Evolutionary conservation across 768 basidiomycete genomes (phyloP).

Genomic region (Amanita molliuscula): DNA sequence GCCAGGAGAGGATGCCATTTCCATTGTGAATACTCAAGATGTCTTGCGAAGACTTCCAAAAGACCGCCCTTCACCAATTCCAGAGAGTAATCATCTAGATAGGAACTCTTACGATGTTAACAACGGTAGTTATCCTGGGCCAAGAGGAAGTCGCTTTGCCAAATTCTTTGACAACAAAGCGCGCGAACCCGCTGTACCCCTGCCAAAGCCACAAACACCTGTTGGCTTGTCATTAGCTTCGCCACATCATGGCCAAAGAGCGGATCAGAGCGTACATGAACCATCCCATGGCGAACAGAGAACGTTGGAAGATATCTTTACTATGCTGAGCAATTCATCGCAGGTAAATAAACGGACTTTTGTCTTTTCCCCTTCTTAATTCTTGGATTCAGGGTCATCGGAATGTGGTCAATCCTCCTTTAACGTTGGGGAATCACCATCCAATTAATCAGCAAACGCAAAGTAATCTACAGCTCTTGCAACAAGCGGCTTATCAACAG

Average conservation of each 20-base stretch:
- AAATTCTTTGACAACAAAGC: constrained; percentile 80
- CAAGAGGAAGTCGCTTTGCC: constrained; percentile 76
- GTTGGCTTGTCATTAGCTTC: constrained; percentile 34
- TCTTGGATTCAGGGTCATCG: constrained; percentile 19
- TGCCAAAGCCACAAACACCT: constrained; percentile 27
- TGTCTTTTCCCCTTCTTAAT: constrained; percentile 1
- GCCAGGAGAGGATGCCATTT: constrained; percentile 13
- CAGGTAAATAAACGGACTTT: constrained; percentile 38
- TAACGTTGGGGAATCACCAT: constrained; percentile 17
- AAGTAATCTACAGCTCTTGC: constrained; percentile 26
- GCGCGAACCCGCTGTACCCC: constrained; percentile 26
- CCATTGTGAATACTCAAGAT: constrained; percentile 4
- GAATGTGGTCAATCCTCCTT: constrained; percentile 15
- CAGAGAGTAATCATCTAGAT: constrained; percentile 1
- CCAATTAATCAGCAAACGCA: constrained; percentile 26
- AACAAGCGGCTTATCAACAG: constrained; percentile 32
- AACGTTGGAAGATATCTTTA: constrained; percentile 72
- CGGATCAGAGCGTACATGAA: constrained; percentile 31
- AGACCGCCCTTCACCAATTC: constrained; percentile 10
- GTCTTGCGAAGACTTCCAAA: constrained; percentile 10
- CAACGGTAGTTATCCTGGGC: constrained; percentile 36
- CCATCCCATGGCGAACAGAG: constrained; percentile 34
- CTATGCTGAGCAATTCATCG: constrained; percentile 68
- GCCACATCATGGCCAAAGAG: constrained; percentile 34
- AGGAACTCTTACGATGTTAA: constrained; percentile 13